Evolutionary conservation across 371 early-diverging fungal genomes (phyloP).

Genomic region (Mucor ambiguus): DNA sequence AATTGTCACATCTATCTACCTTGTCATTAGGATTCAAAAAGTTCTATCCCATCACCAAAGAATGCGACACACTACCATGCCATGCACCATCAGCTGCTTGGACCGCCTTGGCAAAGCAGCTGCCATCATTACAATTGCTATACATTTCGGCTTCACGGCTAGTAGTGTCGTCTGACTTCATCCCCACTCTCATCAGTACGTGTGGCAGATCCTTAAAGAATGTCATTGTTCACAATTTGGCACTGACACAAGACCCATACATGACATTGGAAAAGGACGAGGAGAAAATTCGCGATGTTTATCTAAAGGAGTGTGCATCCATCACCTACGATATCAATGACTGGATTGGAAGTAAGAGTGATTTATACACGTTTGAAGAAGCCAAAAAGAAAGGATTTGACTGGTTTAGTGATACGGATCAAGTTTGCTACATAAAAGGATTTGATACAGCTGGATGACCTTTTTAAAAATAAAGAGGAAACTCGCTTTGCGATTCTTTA

Average conservation of each 20-base stretch:
- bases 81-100: constrained; percentile 35
- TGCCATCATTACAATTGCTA: constrained; percentile 28
- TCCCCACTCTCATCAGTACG: constrained; percentile 23
- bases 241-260: constrained; percentile 6
- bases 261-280: not conserved
- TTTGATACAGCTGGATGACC: constrained; percentile 16
- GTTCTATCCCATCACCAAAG: constrained; percentile 26
- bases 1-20: constrained; percentile 22
- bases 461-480: not conserved
- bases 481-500: too few species aligned
- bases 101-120: constrained; percentile 28
- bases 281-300: not conserved
- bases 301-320: constrained; percentile 16
- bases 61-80: constrained; percentile 37
- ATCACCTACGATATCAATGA: constrained; percentile 2
- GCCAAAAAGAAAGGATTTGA: constrained; percentile 29
- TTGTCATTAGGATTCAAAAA: constrained; percentile 43
- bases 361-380: constrained; percentile 28
- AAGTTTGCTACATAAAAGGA: constrained; percentile 44
- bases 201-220: constrained; percentile 16
- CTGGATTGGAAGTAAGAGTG: not conserved
- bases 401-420: constrained; percentile 37
- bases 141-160: constrained; percentile 39
- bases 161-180: constrained; percentile 28
- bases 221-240: constrained; percentile 45